Conservation (phyloP, 768 basidiomycete genomes). For the Russula virescens region DNA sequence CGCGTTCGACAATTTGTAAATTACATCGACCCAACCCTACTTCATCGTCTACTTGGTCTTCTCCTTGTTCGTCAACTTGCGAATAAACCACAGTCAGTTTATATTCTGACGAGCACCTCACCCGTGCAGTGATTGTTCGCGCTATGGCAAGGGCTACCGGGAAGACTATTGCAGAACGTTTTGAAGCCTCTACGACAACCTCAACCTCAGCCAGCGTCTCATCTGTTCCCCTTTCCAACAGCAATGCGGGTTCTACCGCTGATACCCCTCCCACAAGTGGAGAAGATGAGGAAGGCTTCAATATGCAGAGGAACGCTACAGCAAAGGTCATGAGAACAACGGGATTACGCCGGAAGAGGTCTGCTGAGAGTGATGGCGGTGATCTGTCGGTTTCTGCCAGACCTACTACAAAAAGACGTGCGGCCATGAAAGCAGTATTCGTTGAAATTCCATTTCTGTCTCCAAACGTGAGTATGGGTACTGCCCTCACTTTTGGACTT, state of each 20-base stretch:
- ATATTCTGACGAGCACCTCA: neutral
- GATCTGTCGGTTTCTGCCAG: slow-evolving; percentile 30
- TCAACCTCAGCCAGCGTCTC: slow-evolving; percentile 16
- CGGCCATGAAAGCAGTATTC: slow-evolving; percentile 16
- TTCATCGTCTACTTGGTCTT: neutral
- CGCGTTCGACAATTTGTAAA: neutral
- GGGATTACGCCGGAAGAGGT: slow-evolving; percentile 20
- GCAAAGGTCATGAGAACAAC: slow-evolving; percentile 16
- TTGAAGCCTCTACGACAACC: slow-evolving; percentile 13
- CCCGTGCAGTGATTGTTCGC: neutral
- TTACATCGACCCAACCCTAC: neutral
- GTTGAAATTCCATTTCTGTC: slow-evolving; percentile 25
- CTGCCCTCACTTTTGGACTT: neutral
- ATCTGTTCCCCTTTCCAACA: slow-evolving; percentile 18
- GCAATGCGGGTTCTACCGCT: slow-evolving; percentile 14
- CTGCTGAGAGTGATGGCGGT: slow-evolving; percentile 33
- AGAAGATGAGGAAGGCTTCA: slow-evolving; percentile 15
- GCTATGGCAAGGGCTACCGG: slow-evolving; percentile 6
- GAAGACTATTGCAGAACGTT: neutral
- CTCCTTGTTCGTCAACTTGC: neutral
- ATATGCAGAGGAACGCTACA: slow-evolving; percentile 29
- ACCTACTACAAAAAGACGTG: slow-evolving; percentile 26
- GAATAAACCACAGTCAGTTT: slow-evolving; percentile 15
- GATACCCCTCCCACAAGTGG: slow-evolving; percentile 19
- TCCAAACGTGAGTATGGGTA: slow-evolving; percentile 23